A percentile compares a stretch with the other conserved stretches of the same genome.
Conservation (phyloP, 768 basidiomycete genomes). For the Rickenella mellea region DNA sequence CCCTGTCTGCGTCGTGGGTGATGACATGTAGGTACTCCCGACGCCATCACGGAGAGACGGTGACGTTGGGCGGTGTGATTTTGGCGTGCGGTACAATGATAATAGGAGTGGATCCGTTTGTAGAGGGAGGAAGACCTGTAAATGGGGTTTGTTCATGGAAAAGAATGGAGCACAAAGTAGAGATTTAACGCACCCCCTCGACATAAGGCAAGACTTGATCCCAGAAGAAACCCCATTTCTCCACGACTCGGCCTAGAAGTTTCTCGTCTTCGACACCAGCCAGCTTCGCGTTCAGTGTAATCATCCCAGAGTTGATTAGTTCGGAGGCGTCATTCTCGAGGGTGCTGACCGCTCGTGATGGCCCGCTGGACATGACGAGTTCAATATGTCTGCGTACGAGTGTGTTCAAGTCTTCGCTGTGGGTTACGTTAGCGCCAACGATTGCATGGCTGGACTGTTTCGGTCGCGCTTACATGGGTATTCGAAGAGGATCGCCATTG, state of each 20-base stretch:
- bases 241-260: conserved; percentile 68
- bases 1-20: conserved; percentile 21
- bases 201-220: conserved; percentile 79
- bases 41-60: conserved; percentile 38
- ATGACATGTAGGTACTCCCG: conserved; percentile 32
- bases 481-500: conserved; percentile 78
- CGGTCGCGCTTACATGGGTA: conserved; percentile 57
- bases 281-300: conserved; percentile 83
- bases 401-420: conserved; percentile 79
- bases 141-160: conserved; percentile 26
- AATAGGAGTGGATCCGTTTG: conserved; percentile 56
- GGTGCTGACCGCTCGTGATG: conserved; percentile 61
- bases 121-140: conserved; percentile 50
- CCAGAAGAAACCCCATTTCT: conserved; percentile 93
- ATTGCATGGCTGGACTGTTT: background rate
- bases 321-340: conserved; percentile 76
- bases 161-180: conserved; percentile 9
- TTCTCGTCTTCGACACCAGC: conserved; percentile 68
- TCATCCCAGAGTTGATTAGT: conserved; percentile 81
- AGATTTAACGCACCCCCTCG: conserved; percentile 58
- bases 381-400: conserved; percentile 76
- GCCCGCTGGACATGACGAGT: conserved; percentile 59
- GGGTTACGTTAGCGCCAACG: background rate
- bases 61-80: conserved; percentile 34
- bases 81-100: conserved; percentile 56